Evolutionary conservation across 805 yeast genomes (phyloP), one percentile per base, ranked within the genome.

Genomic region (Nakazawaea anatomiae): DNA sequence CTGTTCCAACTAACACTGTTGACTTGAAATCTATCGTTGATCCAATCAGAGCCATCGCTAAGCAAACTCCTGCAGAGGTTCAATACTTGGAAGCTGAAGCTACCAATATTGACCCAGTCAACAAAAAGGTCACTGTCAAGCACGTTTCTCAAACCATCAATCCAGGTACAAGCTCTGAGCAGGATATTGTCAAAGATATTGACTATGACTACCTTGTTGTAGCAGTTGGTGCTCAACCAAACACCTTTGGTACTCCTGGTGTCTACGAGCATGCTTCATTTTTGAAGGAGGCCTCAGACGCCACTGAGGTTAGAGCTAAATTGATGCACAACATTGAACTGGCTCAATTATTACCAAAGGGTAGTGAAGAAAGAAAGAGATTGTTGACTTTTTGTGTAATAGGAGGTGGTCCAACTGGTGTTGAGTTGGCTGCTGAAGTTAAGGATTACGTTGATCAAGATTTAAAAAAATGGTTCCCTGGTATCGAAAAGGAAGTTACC

Each of bases 371-470:
- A 66, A 82, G 97, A 71, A 80, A 83, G 72, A 82, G 96, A 69
- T 77, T 92, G 61, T 78, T 91, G 67, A 86, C 85, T 55, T 84
- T 90, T 60, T 92, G 92, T 56, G 96, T 92, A 56, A 95, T 94
- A 58, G 98, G 98, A 63, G 98, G 97, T 71, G 98, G 98, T 58
- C 97, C 98, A 67, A 91, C 98, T 44, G 98, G 98, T 74, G 97
- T 91, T 56, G 97, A 90, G 73, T 87, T 90, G 62, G 97, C 97
- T 58, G 98, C 96, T 63, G 97, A 92, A 72, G 74, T 91, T 61
- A 95, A 87, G 72, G 98, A 91, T 70, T 92, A 88, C 71, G 86
- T 90, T 56, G 90, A 87, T 68, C 95, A 91, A 69, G 98, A 91
- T 70, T 77, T 91, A 70, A 71, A 74, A 60, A 87, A 85, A 71